phyloP scores from a whole-genome alignment of 192 early-diverging fungal species.

The Backusella tarrabulga region DNA sequence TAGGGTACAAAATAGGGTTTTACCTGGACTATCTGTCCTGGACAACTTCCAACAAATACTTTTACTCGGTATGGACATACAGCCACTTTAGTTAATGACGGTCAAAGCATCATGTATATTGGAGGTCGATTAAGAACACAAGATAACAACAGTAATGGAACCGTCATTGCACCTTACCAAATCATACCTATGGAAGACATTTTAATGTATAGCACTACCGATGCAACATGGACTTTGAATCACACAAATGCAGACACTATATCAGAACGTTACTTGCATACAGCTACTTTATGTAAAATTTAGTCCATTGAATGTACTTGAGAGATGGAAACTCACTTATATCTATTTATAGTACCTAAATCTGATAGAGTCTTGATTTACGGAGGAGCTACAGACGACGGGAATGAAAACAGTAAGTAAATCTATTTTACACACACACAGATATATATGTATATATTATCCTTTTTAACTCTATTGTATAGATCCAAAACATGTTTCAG shows the following conservation, averaged over 20 bases:
- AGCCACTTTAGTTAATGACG: not conserved
- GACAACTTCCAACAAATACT: not conserved
- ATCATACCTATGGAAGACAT: not conserved
- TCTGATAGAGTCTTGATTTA: slow-evolving; percentile 7
- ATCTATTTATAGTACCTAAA: slow-evolving; percentile 6
- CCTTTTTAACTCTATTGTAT: not conserved
- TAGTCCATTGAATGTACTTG: not conserved
- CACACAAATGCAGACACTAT: not conserved
- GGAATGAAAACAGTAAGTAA: not conserved
- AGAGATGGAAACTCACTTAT: not conserved
- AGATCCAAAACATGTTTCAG: not conserved
- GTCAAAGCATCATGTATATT: not conserved
- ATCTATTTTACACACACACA: not conserved
- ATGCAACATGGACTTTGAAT: not conserved
- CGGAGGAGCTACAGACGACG: not conserved
- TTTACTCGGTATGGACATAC: slow-evolving; percentile 5
- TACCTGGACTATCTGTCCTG: not conserved
- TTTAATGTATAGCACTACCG: not conserved
- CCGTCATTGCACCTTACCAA: not conserved
- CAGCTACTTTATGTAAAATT: slow-evolving; percentile 2
- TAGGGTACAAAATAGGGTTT: not conserved
- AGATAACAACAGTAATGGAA: not conserved
- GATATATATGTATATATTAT: not conserved
- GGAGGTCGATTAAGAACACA: not conserved
- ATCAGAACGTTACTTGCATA: not conserved